Percentiles rank a stretch among this genome's conserved stretches.
These are phyloP conservation scores for Arachis hypogaea DNA, from an alignment of 306 rosid genomes.

Conservation along the genomic window DNA sequence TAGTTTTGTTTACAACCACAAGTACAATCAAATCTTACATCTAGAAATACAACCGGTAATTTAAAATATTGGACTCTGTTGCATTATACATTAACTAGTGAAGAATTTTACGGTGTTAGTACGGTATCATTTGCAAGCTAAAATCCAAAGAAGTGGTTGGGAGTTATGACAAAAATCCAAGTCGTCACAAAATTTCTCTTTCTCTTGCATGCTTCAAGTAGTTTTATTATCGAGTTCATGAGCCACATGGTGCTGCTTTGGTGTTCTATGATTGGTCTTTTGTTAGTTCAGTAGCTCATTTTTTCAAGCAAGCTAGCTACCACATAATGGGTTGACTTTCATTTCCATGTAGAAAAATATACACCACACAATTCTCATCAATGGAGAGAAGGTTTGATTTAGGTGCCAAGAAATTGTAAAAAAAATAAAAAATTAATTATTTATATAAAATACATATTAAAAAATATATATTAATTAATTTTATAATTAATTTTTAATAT, in stretches of 20 bases:
- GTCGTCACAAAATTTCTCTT: slow-evolving; percentile 9
- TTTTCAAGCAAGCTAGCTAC: background rate
- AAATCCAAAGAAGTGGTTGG: slow-evolving; percentile 42
- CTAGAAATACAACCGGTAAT: too few species aligned
- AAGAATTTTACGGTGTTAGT: background rate
- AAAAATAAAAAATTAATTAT: background rate
- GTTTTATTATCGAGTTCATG: background rate
- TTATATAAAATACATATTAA: background rate
- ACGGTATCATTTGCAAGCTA: background rate
- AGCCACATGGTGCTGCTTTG: slow-evolving; percentile 46
- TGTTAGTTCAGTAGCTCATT: background rate
- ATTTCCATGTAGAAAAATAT: slow-evolving; percentile 4
- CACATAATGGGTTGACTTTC: slow-evolving; percentile 33
- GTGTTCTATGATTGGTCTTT: slow-evolving; percentile 26
- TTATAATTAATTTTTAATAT: too few species aligned
- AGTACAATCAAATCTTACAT: too few species aligned
- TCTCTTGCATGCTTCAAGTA: slow-evolving; percentile 6
- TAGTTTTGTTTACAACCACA: too few species aligned
- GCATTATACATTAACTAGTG: background rate
- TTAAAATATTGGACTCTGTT: too few species aligned
- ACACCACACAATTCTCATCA: background rate
- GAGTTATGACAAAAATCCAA: background rate
- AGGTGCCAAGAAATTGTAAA: slow-evolving; percentile 24
- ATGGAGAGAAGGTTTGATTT: slow-evolving; percentile 26
- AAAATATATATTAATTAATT: too few species aligned